Base-by-base conservation (phyloP, 2,329 filamentous ascomycete species). In the Exophiala aquamarina region DNA sequence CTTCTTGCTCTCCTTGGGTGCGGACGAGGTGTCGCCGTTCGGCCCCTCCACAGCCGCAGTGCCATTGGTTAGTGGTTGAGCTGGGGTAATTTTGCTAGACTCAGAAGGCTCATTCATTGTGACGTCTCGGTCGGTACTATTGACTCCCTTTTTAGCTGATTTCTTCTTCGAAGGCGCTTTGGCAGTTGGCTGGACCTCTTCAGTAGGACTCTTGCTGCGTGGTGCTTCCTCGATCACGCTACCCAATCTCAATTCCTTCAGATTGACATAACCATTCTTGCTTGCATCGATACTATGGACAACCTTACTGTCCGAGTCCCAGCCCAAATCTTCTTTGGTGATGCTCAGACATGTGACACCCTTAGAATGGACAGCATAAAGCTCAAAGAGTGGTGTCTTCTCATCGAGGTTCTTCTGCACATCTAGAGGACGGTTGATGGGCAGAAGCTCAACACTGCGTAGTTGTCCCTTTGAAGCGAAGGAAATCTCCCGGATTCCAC, bases 281-380 rank as follows among this genome's bases (percentile, higher is more conserved):
- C 89, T 76, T 2, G 89, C 91, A 66, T 95, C 50, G 31, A 93
- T 81, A 0, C 86, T 78, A 44, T 84, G 74, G 31, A 95, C 74
- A 43, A 95, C 87, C 73, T 94, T 95, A 69, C 90, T 92, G 53
- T 96, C 89, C 59, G 83, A 81, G 59, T 85, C 86, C 91, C 91
- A 97, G 21, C 94, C 93, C 39, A 98, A 76, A 68, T 97, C 92
- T 41, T 84, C 82, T 64, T 92, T 89, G 66, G 87, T 92, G 65
- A 98, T 83, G 55, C 83, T 84, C 43, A 97, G 67, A 60, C 88
- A 92, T 14, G 91, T 91, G n/a, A 97, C 90, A 52, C 93, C 93
- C 71, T 90, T 94, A 9, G 93, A 96, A 68, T 98, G 92, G 86
- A 96, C 95, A 23, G 89, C 87, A 65, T 98, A 98, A 8, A 98